Percentiles rank a stretch among this genome's conserved stretches.
Conservation (phyloP, 345 rosid species). For the Excoecaria cochinchinensis region DNA sequence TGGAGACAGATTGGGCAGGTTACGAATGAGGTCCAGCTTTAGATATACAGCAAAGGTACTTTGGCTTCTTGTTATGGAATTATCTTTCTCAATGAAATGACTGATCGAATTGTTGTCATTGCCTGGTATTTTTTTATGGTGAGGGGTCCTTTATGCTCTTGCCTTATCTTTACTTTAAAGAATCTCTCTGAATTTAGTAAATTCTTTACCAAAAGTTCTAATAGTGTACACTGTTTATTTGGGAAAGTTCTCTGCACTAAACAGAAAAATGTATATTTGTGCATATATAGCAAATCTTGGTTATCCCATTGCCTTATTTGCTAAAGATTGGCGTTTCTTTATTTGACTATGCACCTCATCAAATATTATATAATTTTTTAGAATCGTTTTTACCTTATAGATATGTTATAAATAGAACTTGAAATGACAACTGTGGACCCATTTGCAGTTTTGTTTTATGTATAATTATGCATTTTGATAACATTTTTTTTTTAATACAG, state of each 20-base stretch:
- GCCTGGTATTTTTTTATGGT: neutral
- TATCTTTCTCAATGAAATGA: neutral
- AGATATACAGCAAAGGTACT: neutral
- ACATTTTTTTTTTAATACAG: neutral
- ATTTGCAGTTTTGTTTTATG: no score
- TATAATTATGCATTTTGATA: neutral
- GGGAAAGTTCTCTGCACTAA: neutral
- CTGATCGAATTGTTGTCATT: neutral
- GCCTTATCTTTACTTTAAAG: neutral
- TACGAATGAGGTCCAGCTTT: neutral
- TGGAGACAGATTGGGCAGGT: neutral
- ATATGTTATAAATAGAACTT: neutral
- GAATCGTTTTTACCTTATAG: neutral
- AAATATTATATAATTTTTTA: neutral
- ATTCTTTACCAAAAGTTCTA: neutral
- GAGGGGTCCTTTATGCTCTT: constrained; percentile 4
- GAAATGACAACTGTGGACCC: constrained; percentile 1
- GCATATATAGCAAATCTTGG: no score
- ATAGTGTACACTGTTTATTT: neutral
- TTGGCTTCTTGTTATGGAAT: constrained; percentile 20
- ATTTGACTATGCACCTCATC: neutral
- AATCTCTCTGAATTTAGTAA: constrained; percentile 8
- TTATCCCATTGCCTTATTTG: neutral
- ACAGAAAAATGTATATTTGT: neutral
- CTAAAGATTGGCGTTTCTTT: neutral